Evolutionary conservation across 495 filamentous ascomycete genomes (phyloP).

Genomic region (Echria macrotheca): DNA sequence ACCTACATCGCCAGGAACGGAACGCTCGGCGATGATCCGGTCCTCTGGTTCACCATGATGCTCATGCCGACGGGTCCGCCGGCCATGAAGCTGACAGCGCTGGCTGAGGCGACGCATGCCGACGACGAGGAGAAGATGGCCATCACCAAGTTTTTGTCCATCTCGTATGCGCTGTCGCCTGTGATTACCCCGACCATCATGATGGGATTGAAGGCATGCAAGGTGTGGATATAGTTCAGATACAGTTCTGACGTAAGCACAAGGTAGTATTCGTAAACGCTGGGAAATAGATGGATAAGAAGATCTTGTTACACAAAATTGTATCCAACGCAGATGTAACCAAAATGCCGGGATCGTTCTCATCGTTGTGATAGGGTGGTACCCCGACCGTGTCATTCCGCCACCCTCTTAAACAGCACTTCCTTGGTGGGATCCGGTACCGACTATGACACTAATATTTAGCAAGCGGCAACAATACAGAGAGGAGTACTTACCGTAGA

Average conservation of each 20-base stretch:
- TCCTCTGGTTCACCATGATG: constrained; percentile 72
- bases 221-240: background rate
- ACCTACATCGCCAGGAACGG: constrained; percentile 51
- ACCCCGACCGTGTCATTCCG: no score
- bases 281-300: no score
- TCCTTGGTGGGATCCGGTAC: background rate
- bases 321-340: no score
- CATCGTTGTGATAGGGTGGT: no score
- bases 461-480: background rate
- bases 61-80: constrained; percentile 67
- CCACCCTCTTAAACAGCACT: background rate
- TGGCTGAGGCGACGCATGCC: constrained; percentile 56
- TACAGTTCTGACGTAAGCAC: no score
- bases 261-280: no score
- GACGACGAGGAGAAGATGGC: constrained; percentile 58
- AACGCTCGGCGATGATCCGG: constrained; percentile 54
- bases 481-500: background rate
- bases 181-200: constrained; percentile 7
- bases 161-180: constrained; percentile 19
- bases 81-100: constrained; percentile 58
- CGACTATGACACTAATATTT: background rate
- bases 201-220: constrained; percentile 8
- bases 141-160: constrained; percentile 65
- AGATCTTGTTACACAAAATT: no score
- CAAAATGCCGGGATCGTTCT: no score